Evolutionary conservation across 352 stramenopile species (phyloP).

Genomic region (Discostella stelligera): DNA sequence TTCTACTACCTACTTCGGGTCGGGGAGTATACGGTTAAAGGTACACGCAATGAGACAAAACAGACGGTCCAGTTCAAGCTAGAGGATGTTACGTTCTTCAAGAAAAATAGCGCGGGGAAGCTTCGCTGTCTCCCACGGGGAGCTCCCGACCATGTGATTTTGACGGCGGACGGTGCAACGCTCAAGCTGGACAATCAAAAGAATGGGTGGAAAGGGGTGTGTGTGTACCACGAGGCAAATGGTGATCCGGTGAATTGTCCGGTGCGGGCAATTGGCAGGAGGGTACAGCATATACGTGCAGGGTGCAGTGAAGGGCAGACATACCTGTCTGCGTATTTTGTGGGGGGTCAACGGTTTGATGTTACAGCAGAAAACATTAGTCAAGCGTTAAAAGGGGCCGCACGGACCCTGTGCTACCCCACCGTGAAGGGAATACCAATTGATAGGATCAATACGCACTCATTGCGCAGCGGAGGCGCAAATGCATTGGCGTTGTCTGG

Average conservation of each 20-base stretch:
- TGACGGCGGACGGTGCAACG: not conserved
- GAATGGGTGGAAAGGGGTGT: too few species aligned
- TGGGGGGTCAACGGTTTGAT: not conserved
- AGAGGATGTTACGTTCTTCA: not conserved
- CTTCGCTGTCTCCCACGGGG: not conserved
- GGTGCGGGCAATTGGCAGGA: not conserved
- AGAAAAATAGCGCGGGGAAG: not conserved
- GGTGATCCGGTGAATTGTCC: constrained; percentile 4
- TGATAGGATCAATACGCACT: constrained; percentile 21
- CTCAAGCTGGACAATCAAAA: constrained; percentile 3
- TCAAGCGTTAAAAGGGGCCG: constrained; percentile 6
- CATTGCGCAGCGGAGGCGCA: constrained; percentile 18
- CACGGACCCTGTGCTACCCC: not conserved
- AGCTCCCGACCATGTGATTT: not conserved
- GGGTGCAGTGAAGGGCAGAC: not conserved
- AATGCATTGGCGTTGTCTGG: constrained; percentile 18
- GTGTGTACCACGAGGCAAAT: constrained; percentile 9
- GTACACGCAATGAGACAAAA: not conserved
- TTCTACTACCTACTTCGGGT: constrained; percentile 4
- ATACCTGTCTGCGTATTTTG: constrained; percentile 8
- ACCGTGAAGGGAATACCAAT: constrained; percentile 24
- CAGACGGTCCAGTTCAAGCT: constrained; percentile 1
- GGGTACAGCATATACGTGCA: too few species aligned
- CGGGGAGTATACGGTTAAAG: constrained; percentile 1
- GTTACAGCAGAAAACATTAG: constrained; percentile 8